Base-by-base conservation (phyloP, 805 yeast genomes). In the Candida wancherniae region DNA sequence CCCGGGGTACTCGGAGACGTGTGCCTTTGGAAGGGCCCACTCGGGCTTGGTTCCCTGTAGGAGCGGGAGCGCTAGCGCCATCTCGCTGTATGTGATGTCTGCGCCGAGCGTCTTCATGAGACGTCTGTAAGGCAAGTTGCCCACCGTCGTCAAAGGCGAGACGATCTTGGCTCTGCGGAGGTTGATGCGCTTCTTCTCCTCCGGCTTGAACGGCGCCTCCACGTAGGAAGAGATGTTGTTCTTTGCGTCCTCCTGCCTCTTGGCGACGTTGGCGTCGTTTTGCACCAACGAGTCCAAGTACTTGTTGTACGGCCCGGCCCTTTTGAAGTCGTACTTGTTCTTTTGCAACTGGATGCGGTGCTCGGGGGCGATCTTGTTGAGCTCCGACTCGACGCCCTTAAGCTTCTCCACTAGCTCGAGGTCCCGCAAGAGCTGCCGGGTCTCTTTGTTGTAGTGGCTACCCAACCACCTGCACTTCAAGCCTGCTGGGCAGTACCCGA, bases 1-100 rank as follows among this genome's bases (percentile, higher is more conserved):
- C 0, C 92, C 92, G 5, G 90, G 94, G 33, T 71, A 68, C 54
- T 92, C 98, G 2, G 77, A 61, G 13, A 61, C 54, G 55, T 92
- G 97, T 4, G 95, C 92, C 49, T 88, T 84, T 13, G 95, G 86
- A 27, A 92, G 67, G 0, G 99, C 99, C 99, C 99, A 92, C 57
- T 92, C 99, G 2, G 94, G 76, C 53, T 86, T 86, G 11, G 81
- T 73, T 17, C 97, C 98, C 54, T 85, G 95, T 15, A 92, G 62
- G 31, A 92, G 63, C 1, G 97, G 97, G 30, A 84, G 62, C 2
- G 84, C 65, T 21, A 92, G 67, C 0, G 97, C 97, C 98, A 92
- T 92, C 61, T 92, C 99, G 22, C 88, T 74, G 54, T 84, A 92
- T 0, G 98, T 92, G 11, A 87, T 72, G 48, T 92, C 97, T 9